Percentiles rank a stretch among this genome's conserved stretches.
These are phyloP conservation scores for Aspergillus luchuensis DNA, from an alignment of 2,329 filamentous ascomycete genomes.

Conservation along the genomic window DNA sequence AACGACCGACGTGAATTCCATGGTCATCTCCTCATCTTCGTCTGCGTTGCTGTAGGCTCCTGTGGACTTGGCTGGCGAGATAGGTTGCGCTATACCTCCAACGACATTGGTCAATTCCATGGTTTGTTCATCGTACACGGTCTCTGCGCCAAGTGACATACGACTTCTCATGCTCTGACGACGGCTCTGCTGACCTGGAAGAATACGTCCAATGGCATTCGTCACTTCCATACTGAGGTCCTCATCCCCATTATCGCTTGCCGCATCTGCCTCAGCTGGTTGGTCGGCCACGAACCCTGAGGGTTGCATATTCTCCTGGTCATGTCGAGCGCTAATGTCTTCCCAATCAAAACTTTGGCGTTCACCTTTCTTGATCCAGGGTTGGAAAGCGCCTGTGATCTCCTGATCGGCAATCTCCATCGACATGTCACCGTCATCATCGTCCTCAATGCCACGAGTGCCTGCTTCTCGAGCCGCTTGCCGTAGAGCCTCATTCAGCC, in stretches of 20 bases:
- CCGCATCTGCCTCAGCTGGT: constrained; percentile 17
- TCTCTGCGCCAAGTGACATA: constrained; percentile 44
- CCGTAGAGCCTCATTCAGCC: constrained; percentile 74
- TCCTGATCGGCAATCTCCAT: constrained; percentile 74
- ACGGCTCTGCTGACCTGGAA: constrained; percentile 50
- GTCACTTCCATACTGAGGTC: constrained; percentile 97
- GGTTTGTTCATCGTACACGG: constrained; percentile 51
- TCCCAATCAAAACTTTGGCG: constrained; percentile 46
- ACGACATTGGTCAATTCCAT: constrained; percentile 51
- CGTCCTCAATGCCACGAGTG: constrained; percentile 66
- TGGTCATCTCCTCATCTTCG: constrained; percentile 51
- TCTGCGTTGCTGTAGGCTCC: constrained; percentile 34
- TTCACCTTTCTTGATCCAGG: constrained; percentile 50
- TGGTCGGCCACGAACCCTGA: constrained; percentile 24
- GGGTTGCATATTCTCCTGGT: constrained; percentile 50
- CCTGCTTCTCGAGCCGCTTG: constrained; percentile 75
- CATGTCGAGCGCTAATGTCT: constrained; percentile 44
- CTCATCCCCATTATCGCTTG: constrained; percentile 54
- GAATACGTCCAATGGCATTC: constrained; percentile 75
- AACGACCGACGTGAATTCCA: constrained; percentile 52
- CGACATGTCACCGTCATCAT: constrained; percentile 68
- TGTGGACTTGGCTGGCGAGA: constrained; percentile 31
- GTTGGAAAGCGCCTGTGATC: constrained; percentile 52
- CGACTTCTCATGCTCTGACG: constrained; percentile 45
- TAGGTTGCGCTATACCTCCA: constrained; percentile 40